Base-by-base conservation (phyloP, 176 grass and related monocot genomes). In the Avena insularis region DNA sequence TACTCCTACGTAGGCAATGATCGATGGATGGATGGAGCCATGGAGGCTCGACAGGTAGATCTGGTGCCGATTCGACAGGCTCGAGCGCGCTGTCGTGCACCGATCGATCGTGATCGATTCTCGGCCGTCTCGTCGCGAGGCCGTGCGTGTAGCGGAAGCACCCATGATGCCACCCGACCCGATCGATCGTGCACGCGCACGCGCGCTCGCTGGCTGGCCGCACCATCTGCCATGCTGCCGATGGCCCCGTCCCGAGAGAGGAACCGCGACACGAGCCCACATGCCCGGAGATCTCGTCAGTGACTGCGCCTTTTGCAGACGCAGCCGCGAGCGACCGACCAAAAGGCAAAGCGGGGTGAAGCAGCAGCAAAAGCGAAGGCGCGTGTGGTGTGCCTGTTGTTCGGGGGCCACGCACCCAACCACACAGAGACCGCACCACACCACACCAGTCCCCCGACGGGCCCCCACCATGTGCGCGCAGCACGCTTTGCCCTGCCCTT, bases 401-500 rank as follows among this genome's bases (percentile, higher is more conserved):
- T 74, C 2, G 49, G 71, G 43, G 71, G 71, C 71, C 71, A 75
- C 71, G 45, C 45, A 74, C 71, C 71, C 0, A 49, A 74, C 71
- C 70, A 2, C 38, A 47, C 69, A 45, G 40, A 43, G 40, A 43
- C 40, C 40, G 40, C 40, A 43, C 40, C 8, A 33, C 2, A 29
- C 67, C 67, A 20, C 3, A 65, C 50, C 8, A 33, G 4, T 43
- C 83, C 17, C 46, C 71, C 8, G 62, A 9, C 45, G 45, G 45
- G 4, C 72, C 86, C 86, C 87, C 82, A 33, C 87, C 88, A 89
- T 85, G 88, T 89, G 82, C 87, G 11, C 16, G 23, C 85, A 40
- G 81, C 73, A 25, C 54, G 35, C 82, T 0, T 12, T 12, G 1
- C 0, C 23, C n/a, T 51, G 1, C 0, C 23, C n/a, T 51, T 31